Percentiles rank a stretch among this genome's conserved stretches.
phyloP scores from a whole-genome alignment of 352 stramenopile genomes.

The Globisporangium nagaii region DNA sequence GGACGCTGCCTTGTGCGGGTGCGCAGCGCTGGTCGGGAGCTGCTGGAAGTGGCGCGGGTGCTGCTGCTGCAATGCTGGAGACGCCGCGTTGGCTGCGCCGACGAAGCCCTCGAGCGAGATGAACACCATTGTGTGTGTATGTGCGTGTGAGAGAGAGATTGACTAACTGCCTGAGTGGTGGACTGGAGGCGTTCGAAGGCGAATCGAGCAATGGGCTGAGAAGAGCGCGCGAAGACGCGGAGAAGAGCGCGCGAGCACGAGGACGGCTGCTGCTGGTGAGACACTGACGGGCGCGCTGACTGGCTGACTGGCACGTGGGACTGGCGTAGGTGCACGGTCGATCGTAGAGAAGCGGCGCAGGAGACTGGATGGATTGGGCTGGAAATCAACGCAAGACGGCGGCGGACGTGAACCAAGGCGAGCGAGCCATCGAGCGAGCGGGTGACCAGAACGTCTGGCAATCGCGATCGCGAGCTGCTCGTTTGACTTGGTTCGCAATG shows the following conservation, averaged over 20 bases:
- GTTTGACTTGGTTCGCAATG: too few relatives aligned
- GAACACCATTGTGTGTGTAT: constrained; percentile 80
- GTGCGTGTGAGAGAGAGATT: background rate
- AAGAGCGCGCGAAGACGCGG: background rate
- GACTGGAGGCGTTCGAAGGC: too few relatives aligned
- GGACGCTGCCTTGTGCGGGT: constrained; percentile 1
- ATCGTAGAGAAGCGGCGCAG: background rate
- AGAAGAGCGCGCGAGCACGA: background rate
- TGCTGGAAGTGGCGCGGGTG: constrained; percentile 4
- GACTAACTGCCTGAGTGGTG: too few relatives aligned
- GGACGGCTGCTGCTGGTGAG: background rate
- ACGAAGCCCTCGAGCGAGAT: constrained; percentile 71
- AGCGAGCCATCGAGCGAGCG: background rate
- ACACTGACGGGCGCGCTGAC: background rate
- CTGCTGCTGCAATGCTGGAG: background rate
- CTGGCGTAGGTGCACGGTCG: background rate
- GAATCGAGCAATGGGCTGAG: background rate
- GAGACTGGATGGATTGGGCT: background rate
- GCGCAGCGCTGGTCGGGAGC: constrained; percentile 7
- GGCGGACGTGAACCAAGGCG: background rate
- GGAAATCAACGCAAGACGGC: background rate
- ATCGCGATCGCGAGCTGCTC: too few relatives aligned
- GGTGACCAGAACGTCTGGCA: too few relatives aligned
- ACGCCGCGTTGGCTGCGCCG: too few relatives aligned
- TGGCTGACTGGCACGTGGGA: background rate